Conservation (phyloP, 108 stramenopile species). For the Pseudonitzschia delicatissima region DNA sequence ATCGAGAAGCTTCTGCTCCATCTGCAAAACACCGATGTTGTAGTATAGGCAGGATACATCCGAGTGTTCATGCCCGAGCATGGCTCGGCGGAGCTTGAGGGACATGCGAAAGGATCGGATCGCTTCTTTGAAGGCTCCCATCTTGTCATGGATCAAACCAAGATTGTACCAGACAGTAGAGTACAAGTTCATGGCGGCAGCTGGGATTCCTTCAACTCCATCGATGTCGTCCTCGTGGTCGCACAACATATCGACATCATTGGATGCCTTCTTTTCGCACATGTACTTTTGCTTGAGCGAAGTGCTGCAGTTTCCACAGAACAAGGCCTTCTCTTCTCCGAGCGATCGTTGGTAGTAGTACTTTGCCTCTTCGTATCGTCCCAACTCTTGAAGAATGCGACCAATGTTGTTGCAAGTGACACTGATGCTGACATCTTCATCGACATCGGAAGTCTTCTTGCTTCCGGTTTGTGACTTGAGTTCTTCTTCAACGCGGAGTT, state of each 20-base stretch:
- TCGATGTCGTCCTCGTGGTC: not conserved
- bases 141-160: slow-evolving; percentile 48
- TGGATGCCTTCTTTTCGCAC: not conserved
- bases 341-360: slow-evolving; percentile 43
- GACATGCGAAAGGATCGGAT: slow-evolving; percentile 46
- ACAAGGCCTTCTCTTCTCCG: not conserved
- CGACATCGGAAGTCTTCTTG: not conserved
- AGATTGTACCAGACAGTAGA: slow-evolving; percentile 59
- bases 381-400: slow-evolving; percentile 50
- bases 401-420: slow-evolving; percentile 63
- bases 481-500: slow-evolving; percentile 41
- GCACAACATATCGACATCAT: not conserved
- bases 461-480: slow-evolving; percentile 6
- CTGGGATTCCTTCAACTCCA: not conserved
- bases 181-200: slow-evolving; percentile 40
- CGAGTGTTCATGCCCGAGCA: slow-evolving; percentile 44
- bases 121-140: slow-evolving; percentile 39
- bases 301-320: not conserved
- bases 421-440: slow-evolving; percentile 26
- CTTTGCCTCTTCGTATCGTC: slow-evolving; percentile 40
- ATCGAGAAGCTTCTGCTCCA: slow-evolving; percentile 43
- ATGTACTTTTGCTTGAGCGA: not conserved
- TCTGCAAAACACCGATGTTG: slow-evolving; percentile 53
- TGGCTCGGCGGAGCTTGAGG: slow-evolving; percentile 34
- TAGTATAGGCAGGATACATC: slow-evolving; percentile 54